These are phyloP conservation scores for Xerocomellus intermedius DNA, from an alignment of 768 basidiomycete species.

Conservation along the genomic window DNA sequence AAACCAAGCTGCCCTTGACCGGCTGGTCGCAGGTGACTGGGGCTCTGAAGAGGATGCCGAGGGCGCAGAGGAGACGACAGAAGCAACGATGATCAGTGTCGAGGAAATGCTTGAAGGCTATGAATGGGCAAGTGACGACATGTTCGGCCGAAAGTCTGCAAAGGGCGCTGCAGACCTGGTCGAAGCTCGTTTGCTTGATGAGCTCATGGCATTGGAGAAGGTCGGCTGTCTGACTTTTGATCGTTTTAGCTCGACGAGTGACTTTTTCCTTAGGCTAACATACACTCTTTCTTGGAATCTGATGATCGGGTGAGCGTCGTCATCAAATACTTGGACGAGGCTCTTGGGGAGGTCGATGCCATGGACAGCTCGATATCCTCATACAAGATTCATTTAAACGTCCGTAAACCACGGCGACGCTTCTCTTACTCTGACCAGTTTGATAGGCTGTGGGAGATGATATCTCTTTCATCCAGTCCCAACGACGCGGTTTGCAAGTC, in stretches of 20 bases:
- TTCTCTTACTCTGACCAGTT: conserved; percentile 11
- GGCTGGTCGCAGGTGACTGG: conserved; percentile 53
- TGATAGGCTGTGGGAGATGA: conserved; percentile 89
- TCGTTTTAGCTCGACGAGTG: neutral
- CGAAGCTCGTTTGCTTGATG: conserved; percentile 84
- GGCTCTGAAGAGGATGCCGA: conserved; percentile 49
- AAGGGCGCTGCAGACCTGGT: conserved; percentile 86
- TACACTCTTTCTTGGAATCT: conserved; percentile 95
- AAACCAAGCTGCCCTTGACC: conserved; percentile 72
- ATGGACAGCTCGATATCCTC: conserved; percentile 89
- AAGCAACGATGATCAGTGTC: conserved; percentile 85
- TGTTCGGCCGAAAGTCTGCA: conserved; percentile 61
- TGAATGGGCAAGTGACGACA: conserved; percentile 88
- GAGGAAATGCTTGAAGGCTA: conserved; percentile 99
- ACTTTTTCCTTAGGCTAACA: conserved; percentile 62
- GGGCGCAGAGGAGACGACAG: conserved; percentile 69
- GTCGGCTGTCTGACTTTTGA: conserved; percentile 39
- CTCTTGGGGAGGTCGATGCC: conserved; percentile 81
- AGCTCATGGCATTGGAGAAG: conserved; percentile 91
- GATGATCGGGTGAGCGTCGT: conserved; percentile 89
- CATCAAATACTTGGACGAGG: conserved; percentile 85
- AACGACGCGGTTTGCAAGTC: conserved; percentile 94
- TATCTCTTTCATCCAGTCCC: conserved; percentile 92
- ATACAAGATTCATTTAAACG: conserved; percentile 96
- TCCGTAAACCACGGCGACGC: conserved; percentile 37